Evolutionary conservation across 202 grass and related monocot genomes (phyloP), one percentile per base, ranked within the genome.

Genomic region (Cymbopogon flexuosus): DNA sequence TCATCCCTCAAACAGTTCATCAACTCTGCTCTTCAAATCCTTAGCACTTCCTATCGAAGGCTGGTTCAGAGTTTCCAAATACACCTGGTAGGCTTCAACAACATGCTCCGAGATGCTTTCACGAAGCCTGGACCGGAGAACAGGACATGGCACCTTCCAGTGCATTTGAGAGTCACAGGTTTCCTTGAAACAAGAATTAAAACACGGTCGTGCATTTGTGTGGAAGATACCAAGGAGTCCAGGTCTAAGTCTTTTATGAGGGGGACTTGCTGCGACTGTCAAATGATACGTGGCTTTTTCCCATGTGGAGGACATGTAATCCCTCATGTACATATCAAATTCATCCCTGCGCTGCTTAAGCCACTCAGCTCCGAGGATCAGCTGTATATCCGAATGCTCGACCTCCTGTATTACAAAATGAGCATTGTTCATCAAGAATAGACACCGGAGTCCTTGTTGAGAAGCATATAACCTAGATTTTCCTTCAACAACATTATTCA

Each of bases 321-420:
- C 34, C 10, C 57, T 72, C 68, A 49, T 72, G 75, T 78, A 64
- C 42, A 3, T 8, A 6, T 52, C n/a, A 34, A 78, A 72, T 6
- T 5, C 41, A n/a, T 27, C 4, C 43, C 10, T 68, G 15, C 41
- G 42, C 68, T 64, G 42, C 58, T 41, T 37, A 29, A 79, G 5
- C 75, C 83, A 84, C 39, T 84, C 16, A 8, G 56, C 30, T 64
- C 76, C 59, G 10, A 79, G 40, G 6, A 70, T 63, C 22, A 79
- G n/a, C 15, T 33, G 57, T 18, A 52, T 29, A 62, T 72, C 75
- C 3, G 75, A 85, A 36, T 79, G 41, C 57, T 85, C 5, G 22
- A 85, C 15, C 62, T 72, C 75, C 45, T 79, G 66, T 46, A 85
- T 46, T 72, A 85, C 78, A 43, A 85, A 84, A 56, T 84, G 31